A percentile compares a stretch with the other conserved stretches of the same genome.
These are phyloP conservation scores for Colletotrichum acutatum DNA, from an alignment of 2,329 filamentous ascomycete species.

Conservation along the genomic window DNA sequence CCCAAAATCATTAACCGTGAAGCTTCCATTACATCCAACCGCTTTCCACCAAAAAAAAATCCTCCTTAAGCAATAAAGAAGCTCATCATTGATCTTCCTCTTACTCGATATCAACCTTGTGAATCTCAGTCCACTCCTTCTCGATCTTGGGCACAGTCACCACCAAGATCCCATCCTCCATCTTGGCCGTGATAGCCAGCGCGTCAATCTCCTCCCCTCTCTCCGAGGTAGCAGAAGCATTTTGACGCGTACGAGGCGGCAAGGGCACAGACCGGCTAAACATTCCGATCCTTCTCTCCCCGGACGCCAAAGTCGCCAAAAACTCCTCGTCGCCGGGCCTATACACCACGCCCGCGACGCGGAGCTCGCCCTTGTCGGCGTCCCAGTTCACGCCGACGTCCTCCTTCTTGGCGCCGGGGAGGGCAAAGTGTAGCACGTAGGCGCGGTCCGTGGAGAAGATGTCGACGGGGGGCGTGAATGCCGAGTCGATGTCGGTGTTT, in stretches of 20 bases:
- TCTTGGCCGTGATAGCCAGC: conserved; percentile 75
- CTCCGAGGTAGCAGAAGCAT: neutral
- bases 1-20: neutral
- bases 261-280: conserved; percentile 79
- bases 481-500: conserved; percentile 43
- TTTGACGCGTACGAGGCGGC: conserved; percentile 48
- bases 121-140: conserved; percentile 72
- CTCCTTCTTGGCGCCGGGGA: conserved; percentile 83
- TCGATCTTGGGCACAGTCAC: conserved; percentile 82
- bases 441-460: conserved; percentile 75
- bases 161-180: conserved; percentile 81
- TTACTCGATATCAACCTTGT: conserved; percentile 68
- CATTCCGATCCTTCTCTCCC: conserved; percentile 77
- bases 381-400: conserved; percentile 84
- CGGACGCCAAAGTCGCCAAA: conserved; percentile 68
- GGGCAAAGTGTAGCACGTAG: conserved; percentile 78
- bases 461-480: conserved; percentile 76
- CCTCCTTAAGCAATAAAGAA: neutral
- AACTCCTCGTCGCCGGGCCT: conserved; percentile 78
- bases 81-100: no score
- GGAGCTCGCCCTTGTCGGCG: conserved; percentile 71
- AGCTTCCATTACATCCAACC: neutral
- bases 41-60: conserved; percentile 6
- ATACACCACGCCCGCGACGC: conserved; percentile 78
- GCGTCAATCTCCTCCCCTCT: conserved; percentile 70